Conservation (phyloP, 768 basidiomycete species). For the Russula ochroleuca region DNA sequence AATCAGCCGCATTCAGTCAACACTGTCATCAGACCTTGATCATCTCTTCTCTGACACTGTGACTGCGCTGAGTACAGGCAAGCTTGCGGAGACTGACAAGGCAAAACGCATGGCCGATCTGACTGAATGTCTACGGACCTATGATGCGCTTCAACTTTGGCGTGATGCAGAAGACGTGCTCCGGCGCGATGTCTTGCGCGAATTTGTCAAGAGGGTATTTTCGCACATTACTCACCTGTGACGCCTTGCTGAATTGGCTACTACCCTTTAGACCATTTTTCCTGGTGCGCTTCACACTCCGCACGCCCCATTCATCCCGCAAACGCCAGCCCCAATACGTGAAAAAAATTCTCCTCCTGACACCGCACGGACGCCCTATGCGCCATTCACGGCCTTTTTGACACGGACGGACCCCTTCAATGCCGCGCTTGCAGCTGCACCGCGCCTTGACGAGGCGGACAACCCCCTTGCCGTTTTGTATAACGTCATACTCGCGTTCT, state of each 20-base stretch:
- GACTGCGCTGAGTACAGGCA: conserved; percentile 45
- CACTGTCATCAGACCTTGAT: conserved; percentile 82
- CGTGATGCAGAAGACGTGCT: conserved; percentile 86
- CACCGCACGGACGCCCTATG: conserved; percentile 54
- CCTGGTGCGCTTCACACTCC: conserved; percentile 62
- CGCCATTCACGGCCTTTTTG: conserved; percentile 47
- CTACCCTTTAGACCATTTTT: conserved; percentile 60
- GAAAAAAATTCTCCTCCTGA: conserved; percentile 31
- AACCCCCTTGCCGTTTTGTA: conserved; percentile 73
- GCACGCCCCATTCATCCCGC: conserved; percentile 71
- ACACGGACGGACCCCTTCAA: conserved; percentile 42
- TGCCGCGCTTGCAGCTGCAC: conserved; percentile 38
- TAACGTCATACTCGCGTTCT: conserved; percentile 75
- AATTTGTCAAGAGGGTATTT: conserved; percentile 71
- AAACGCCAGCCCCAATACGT: conserved; percentile 56
- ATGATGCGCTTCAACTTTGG: conserved; percentile 78
- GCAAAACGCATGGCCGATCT: conserved; percentile 60
- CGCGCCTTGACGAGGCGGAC: conserved; percentile 60
- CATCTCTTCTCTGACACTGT: conserved; percentile 69
- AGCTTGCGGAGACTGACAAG: conserved; percentile 59
- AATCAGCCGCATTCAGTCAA: conserved; percentile 77
- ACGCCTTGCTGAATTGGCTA: background rate
- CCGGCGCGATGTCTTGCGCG: conserved; percentile 61
- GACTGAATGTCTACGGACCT: conserved; percentile 73
- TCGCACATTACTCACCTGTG: background rate